Evolutionary conservation across 768 basidiomycete species (phyloP).

Genomic region (Termitomyces sp.): DNA sequence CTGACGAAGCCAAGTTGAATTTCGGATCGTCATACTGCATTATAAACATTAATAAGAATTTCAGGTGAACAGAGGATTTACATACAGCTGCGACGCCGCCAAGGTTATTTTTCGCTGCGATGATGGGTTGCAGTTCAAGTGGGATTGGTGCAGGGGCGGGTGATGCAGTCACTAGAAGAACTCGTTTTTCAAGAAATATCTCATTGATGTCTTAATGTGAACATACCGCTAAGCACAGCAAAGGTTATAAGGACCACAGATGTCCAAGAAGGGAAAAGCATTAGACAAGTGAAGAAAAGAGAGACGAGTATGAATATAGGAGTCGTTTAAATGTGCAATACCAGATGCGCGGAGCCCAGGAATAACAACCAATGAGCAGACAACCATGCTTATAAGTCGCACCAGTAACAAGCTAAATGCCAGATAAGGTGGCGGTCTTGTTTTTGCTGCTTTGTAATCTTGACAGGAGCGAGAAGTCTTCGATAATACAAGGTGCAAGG

Average conservation of each 20-base stretch:
- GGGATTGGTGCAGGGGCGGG: constrained; percentile 16
- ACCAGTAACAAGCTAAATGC: background rate
- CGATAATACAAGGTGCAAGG: background rate
- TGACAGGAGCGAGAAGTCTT: background rate
- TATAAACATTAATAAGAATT: background rate
- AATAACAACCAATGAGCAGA: background rate
- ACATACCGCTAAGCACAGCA: constrained; percentile 1
- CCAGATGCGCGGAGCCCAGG: background rate
- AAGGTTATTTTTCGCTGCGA: constrained; percentile 21
- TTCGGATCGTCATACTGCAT: constrained; percentile 1
- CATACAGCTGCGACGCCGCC: constrained; percentile 11
- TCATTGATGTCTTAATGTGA: background rate
- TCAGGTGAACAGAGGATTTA: background rate
- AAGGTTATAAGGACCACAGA: background rate
- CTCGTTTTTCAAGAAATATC: background rate
- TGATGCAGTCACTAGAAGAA: background rate
- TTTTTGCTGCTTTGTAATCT: background rate
- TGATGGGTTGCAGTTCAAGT: constrained; percentile 15
- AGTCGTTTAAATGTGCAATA: background rate
- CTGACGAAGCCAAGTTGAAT: background rate
- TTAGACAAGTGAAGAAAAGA: background rate
- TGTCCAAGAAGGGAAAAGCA: background rate
- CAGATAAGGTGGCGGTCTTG: background rate
- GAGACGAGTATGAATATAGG: background rate
- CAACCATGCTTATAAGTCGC: background rate